Conservation (phyloP, 257 asterid genomes). For the Asclepias syriaca region DNA sequence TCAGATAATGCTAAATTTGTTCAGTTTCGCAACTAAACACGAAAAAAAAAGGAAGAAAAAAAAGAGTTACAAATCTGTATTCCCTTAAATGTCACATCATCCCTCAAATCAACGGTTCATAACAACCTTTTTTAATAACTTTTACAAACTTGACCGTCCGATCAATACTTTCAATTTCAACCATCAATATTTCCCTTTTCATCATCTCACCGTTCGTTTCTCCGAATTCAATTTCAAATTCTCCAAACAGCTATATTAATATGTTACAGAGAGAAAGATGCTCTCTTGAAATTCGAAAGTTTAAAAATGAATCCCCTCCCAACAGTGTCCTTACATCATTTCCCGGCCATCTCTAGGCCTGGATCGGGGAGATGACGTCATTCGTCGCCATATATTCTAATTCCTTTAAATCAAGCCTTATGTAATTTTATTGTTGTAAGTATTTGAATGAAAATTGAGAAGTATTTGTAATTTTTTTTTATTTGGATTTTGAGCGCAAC, state of each 20-base stretch:
- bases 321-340: not conserved
- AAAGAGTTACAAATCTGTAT: not conserved
- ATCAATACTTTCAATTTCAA: constrained; percentile 13
- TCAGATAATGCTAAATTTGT: not conserved
- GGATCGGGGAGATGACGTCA: constrained; percentile 4
- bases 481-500: constrained; percentile 4
- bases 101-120: constrained; percentile 13
- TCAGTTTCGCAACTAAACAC: not conserved
- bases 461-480: not conserved
- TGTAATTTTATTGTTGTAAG: not conserved
- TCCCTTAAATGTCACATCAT: not conserved
- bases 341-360: not conserved
- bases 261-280: constrained; percentile 3
- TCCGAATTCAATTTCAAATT: constrained; percentile 29
- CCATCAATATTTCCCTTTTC: constrained; percentile 34
- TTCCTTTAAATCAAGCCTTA: not conserved
- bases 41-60: not conserved
- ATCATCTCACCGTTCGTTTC: constrained; percentile 20
- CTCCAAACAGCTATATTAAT: not conserved
- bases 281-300: constrained; percentile 5
- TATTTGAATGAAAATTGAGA: not conserved
- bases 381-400: not conserved
- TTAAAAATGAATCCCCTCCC: not conserved
- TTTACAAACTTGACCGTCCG: constrained; percentile 5
- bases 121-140: not conserved